These are phyloP conservation scores for Fagus sylvatica DNA, from an alignment of 306 rosid genomes.

Conservation along the genomic window DNA sequence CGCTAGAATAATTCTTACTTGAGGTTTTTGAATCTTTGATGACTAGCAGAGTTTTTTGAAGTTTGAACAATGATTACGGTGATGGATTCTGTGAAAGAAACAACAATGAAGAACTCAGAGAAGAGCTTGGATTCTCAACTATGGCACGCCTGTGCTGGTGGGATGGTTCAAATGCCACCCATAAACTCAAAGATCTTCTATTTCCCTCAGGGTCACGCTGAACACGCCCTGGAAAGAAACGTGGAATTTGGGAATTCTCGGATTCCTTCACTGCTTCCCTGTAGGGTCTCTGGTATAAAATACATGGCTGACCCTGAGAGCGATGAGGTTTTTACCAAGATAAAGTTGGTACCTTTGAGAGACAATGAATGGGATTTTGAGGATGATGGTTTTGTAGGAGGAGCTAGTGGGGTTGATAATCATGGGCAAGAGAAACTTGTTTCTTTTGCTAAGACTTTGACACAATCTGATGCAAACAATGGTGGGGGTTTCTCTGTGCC, in stretches of 20 bases:
- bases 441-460: constrained; percentile 90
- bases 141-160: constrained; percentile 98
- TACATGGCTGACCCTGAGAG: constrained; percentile 91
- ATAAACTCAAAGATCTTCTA: constrained; percentile 76
- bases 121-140: constrained; percentile 77
- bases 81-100: constrained; percentile 56
- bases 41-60: background rate
- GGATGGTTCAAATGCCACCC: constrained; percentile 93
- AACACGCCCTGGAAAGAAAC: constrained; percentile 55
- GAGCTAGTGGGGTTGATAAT: constrained; percentile 35
- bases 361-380: constrained; percentile 46
- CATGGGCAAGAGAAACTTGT: constrained; percentile 52
- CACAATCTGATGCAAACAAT: constrained; percentile 96
- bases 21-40: background rate
- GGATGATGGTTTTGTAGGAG: constrained; percentile 47
- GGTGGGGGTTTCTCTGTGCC: constrained; percentile 99
- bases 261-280: constrained; percentile 60
- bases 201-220: constrained; percentile 96
- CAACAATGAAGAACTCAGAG: constrained; percentile 39
- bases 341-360: constrained; percentile 57
- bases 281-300: constrained; percentile 59
- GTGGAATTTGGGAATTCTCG: constrained; percentile 55
- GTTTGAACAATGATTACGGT: constrained; percentile 37
- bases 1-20: background rate
- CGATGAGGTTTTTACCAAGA: constrained; percentile 80